These are phyloP conservation scores for Candida methanosorbosa DNA, from an alignment of 805 yeast genomes.

Conservation along the genomic window DNA sequence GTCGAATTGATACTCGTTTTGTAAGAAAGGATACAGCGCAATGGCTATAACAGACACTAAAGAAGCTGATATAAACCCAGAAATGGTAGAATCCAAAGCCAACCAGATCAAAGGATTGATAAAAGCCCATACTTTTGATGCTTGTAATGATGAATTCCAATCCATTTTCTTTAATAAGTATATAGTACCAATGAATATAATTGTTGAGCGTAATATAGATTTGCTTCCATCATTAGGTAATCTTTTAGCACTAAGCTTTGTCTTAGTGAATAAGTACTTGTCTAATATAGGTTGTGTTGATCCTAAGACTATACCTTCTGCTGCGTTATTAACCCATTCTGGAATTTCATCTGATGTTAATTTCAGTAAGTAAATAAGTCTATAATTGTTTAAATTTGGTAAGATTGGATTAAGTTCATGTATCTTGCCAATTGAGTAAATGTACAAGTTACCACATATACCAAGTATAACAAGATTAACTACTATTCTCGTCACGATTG, in stretches of 20 bases:
- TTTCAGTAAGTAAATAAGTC: constrained; percentile 4
- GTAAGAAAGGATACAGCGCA: constrained; percentile 6
- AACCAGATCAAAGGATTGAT: constrained; percentile 62
- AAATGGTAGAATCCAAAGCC: constrained; percentile 16
- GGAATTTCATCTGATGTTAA: constrained; percentile 3
- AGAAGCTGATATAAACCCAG: constrained; percentile 13
- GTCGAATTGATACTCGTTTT: too few relatives aligned
- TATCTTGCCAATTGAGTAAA: constrained; percentile 42
- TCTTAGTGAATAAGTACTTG: constrained; percentile 6
- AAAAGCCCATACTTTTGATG: constrained; percentile 52
- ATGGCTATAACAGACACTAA: constrained; percentile 10
- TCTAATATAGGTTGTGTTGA: constrained; percentile 37
- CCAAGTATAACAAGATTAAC: constrained; percentile 17
- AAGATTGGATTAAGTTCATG: constrained; percentile 26
- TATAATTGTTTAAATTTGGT: constrained; percentile 17
- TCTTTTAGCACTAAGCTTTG: constrained; percentile 1
- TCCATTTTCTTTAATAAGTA: constrained; percentile 63
- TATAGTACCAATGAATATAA: constrained; percentile 62
- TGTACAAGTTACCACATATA: constrained; percentile 42
- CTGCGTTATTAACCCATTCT: constrained; percentile 33
- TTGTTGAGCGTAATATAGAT: constrained; percentile 30
- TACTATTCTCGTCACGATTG: background rate
- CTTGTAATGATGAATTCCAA: constrained; percentile 61
- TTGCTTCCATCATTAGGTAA: constrained; percentile 2
- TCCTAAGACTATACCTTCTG: constrained; percentile 57